Evolutionary conservation across 2,329 filamentous ascomycete genomes (phyloP).

Genomic region (Hymenoscyphus salicellus): DNA sequence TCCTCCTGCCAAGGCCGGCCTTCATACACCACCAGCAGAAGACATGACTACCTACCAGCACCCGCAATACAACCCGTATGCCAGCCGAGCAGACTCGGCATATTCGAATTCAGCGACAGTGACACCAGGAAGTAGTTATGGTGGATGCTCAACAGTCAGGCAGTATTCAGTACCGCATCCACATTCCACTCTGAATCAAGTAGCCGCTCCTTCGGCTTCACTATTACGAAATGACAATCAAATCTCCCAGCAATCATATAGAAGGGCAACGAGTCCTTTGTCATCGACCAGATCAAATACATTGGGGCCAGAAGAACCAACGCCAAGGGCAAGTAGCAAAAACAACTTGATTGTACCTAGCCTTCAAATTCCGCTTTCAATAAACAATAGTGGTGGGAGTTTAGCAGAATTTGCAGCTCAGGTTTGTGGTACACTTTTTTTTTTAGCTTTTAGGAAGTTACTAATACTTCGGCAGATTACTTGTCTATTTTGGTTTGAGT

Average conservation of each 20-base stretch:
- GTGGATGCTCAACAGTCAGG: slow-evolving; percentile 13
- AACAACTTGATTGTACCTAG: slow-evolving; percentile 30
- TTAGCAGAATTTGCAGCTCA: slow-evolving; percentile 80
- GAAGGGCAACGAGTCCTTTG: slow-evolving; percentile 26
- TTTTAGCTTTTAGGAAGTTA: neutral
- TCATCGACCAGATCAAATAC: slow-evolving; percentile 19
- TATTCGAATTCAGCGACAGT: slow-evolving; percentile 21
- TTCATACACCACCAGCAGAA: slow-evolving; percentile 52
- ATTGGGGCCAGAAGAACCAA: slow-evolving; percentile 17
- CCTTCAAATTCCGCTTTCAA: slow-evolving; percentile 70
- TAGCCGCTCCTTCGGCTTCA: slow-evolving; percentile 19
- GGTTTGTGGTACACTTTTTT: slow-evolving; percentile 43
- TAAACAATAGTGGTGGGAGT: slow-evolving; percentile 72
- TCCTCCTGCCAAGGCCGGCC: slow-evolving; percentile 38
- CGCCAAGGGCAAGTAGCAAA: slow-evolving; percentile 24
- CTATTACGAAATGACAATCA: slow-evolving; percentile 32
- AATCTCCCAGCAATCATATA: slow-evolving; percentile 12
- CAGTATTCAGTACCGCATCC: slow-evolving; percentile 7
- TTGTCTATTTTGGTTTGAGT: slow-evolving; percentile 97
- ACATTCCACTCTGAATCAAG: slow-evolving; percentile 23
- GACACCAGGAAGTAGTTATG: slow-evolving; percentile 15
- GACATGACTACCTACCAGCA: slow-evolving; percentile 51
- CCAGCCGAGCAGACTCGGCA: slow-evolving; percentile 40
- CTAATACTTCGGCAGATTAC: slow-evolving; percentile 63
- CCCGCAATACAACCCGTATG: slow-evolving; percentile 46